Conservation (phyloP, 805 yeast genomes). For the Saccharomycopsis vini region DNA sequence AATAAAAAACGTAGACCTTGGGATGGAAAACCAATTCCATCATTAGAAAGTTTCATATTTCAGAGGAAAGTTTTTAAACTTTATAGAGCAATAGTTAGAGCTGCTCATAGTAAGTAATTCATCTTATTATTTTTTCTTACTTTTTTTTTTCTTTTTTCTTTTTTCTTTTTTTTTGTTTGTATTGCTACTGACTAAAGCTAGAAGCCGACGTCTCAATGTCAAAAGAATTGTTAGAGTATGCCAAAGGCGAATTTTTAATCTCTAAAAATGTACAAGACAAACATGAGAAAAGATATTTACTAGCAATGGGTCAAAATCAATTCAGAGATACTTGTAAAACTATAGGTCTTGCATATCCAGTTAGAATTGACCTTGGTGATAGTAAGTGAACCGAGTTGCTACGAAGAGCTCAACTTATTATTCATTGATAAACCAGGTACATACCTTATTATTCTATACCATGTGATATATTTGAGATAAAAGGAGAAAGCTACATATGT, state of each 20-base stretch:
- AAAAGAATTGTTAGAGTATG: constrained; percentile 23
- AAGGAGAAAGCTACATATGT: too few species aligned
- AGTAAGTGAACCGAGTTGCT: too few species aligned
- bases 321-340: constrained; percentile 25
- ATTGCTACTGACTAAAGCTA: neutral
- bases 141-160: too few species aligned
- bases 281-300: constrained; percentile 24
- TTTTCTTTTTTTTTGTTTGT: too few species aligned
- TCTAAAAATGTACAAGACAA: constrained; percentile 23
- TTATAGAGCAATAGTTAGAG: constrained; percentile 28
- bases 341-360: constrained; percentile 27
- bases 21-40: constrained; percentile 3
- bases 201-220: constrained; percentile 22
- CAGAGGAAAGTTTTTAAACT: constrained; percentile 24
- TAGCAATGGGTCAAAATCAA: constrained; percentile 28
- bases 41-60: constrained; percentile 25
- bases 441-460: too few species aligned
- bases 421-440: too few species aligned
- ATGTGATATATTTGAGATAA: too few species aligned
- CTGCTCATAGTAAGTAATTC: constrained; percentile 22
- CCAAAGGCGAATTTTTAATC: constrained; percentile 27
- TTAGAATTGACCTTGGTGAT: too few species aligned
- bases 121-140: constrained; percentile 1
- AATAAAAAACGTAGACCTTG: neutral
- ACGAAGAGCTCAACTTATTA: too few species aligned